A percentile compares a stretch with the other conserved stretches of the same genome.
These are phyloP conservation scores for Nakazawaea populi DNA, from an alignment of 805 yeast species.

Conservation along the genomic window DNA sequence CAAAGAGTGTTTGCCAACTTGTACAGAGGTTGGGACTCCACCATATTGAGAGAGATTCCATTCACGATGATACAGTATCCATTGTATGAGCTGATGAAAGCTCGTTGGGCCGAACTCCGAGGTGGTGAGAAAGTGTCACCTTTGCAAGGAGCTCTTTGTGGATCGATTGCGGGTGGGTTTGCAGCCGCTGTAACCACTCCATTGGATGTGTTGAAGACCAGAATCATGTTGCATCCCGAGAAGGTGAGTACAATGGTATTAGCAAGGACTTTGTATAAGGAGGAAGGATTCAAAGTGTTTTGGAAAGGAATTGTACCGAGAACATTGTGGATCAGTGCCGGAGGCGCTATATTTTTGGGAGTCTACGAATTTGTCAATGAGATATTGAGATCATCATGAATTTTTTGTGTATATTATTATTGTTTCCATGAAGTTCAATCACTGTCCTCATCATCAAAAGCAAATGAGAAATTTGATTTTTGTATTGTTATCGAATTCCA, in stretches of 20 bases:
- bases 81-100: conserved; percentile 77
- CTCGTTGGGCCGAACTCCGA: conserved; percentile 41
- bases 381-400: conserved; percentile 14
- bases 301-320: conserved; percentile 89
- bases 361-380: conserved; percentile 72
- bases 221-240: conserved; percentile 71
- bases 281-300: conserved; percentile 73
- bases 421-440: background rate
- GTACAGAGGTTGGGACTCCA: conserved; percentile 90
- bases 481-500: conserved; percentile 1
- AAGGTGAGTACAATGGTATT: conserved; percentile 41
- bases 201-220: conserved; percentile 70
- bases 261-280: conserved; percentile 46
- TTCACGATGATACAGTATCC: conserved; percentile 96
- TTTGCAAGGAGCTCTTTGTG: conserved; percentile 77
- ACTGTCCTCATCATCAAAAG: conserved; percentile 2
- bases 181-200: conserved; percentile 84
- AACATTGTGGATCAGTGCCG: conserved; percentile 96
- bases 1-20: conserved; percentile 59
- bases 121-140: conserved; percentile 45
- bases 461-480: conserved; percentile 4
- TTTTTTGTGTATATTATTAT: no score
- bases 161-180: conserved; percentile 74
- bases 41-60: conserved; percentile 93
- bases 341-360: conserved; percentile 96